Percentiles rank a stretch among this genome's conserved stretches.
phyloP scores from a whole-genome alignment of 2,329 filamentous ascomycete genomes.

The Trichoderma cornu-damae region DNA sequence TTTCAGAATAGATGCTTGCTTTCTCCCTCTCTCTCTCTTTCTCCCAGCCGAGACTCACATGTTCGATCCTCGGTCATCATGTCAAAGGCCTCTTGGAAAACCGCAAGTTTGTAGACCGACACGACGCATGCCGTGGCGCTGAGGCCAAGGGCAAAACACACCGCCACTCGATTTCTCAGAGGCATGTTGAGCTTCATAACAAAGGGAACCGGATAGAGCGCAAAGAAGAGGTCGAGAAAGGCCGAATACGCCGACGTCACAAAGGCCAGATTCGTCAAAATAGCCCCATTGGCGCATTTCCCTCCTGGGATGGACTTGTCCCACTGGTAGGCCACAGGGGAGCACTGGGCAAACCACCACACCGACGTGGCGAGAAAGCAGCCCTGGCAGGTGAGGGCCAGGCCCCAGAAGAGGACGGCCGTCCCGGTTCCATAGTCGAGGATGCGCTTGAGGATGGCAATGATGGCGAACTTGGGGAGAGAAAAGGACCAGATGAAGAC shows the following conservation, averaged over 20 bases:
- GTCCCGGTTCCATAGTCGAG: constrained; percentile 27
- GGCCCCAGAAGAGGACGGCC: constrained; percentile 24
- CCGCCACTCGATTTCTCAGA: constrained; percentile 23
- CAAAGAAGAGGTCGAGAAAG: constrained; percentile 28
- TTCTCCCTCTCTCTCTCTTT: background rate
- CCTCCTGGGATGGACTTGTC: constrained; percentile 22
- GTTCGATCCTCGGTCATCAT: constrained; percentile 24
- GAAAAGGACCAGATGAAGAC: constrained; percentile 28
- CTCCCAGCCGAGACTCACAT: constrained; percentile 20
- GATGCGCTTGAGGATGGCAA: constrained; percentile 27
- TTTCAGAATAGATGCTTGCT: background rate
- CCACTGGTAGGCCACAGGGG: constrained; percentile 25
- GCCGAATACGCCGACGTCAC: constrained; percentile 28
- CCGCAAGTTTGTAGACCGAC: constrained; percentile 27
- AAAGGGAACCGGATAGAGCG: constrained; percentile 26
- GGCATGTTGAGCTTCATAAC: constrained; percentile 28
- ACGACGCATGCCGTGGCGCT: constrained; percentile 24
- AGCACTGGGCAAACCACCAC: constrained; percentile 28
- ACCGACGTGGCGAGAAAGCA: constrained; percentile 25
- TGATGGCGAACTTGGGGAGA: constrained; percentile 27
- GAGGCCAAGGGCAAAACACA: constrained; percentile 25
- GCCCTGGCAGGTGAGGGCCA: constrained; percentile 24
- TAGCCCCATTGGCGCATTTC: constrained; percentile 21
- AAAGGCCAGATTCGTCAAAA: constrained; percentile 25
- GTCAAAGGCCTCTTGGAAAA: constrained; percentile 25